phyloP scores from a whole-genome alignment of 257 asterid genomes.

The Rubia yunnanensis region DNA sequence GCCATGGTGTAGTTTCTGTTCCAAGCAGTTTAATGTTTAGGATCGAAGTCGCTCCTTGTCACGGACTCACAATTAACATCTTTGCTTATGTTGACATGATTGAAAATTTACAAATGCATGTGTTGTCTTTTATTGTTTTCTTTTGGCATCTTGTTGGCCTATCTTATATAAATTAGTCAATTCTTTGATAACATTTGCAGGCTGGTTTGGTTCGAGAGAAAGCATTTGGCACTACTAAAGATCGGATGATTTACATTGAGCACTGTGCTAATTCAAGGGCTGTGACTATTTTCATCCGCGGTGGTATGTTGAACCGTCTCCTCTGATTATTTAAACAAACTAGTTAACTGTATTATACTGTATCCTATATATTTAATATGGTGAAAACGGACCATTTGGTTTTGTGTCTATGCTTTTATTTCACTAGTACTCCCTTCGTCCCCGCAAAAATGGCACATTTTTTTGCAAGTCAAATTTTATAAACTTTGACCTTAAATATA shows the following conservation, averaged over 20 bases:
- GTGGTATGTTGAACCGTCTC: slow-evolving; percentile 50
- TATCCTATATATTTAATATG: not conserved
- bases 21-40: not conserved
- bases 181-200: slow-evolving; percentile 28
- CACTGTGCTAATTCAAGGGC: slow-evolving; percentile 99
- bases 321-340: not conserved
- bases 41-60: not conserved
- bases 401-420: not conserved
- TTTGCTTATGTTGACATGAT: not conserved
- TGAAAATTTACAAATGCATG: not conserved
- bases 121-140: not conserved
- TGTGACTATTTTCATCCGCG: slow-evolving; percentile 92
- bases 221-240: slow-evolving; percentile 92
- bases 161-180: not conserved
- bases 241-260: slow-evolving; percentile 93
- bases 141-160: not conserved
- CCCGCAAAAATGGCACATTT: too few relatives aligned
- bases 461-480: too few relatives aligned
- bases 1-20: not conserved
- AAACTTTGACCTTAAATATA: too few relatives aligned
- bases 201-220: slow-evolving; percentile 97
- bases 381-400: not conserved
- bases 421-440: too few relatives aligned
- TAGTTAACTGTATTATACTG: not conserved
- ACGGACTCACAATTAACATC: not conserved